These are phyloP conservation scores for Pseudoneurospora amorphoporcata DNA, from an alignment of 495 filamentous ascomycete species.

Conservation along the genomic window DNA sequence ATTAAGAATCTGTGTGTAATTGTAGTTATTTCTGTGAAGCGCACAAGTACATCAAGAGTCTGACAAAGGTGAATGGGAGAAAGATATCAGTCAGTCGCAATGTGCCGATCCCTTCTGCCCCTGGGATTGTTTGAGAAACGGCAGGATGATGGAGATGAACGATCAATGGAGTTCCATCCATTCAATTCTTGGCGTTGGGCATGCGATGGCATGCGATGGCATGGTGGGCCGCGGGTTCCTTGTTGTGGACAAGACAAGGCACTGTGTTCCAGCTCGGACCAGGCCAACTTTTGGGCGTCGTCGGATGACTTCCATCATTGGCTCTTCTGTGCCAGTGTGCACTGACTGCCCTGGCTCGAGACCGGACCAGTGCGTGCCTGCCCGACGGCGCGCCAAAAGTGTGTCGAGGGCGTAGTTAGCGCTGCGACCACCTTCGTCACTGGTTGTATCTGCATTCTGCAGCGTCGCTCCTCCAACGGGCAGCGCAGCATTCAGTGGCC, in stretches of 20 bases:
- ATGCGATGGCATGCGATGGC: not conserved
- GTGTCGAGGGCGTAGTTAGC: not conserved
- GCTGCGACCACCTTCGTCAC: not conserved
- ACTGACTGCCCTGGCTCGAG: not conserved
- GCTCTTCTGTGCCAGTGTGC: not conserved
- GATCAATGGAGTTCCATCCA: not conserved
- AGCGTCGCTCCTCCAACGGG: slow-evolving; percentile 17
- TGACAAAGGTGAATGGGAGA: not conserved
- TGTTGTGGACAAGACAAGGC: not conserved
- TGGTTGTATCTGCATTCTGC: slow-evolving; percentile 1
- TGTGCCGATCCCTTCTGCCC: not conserved
- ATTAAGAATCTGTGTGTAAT: not conserved
- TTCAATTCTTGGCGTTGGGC: not conserved
- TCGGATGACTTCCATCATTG: not conserved
- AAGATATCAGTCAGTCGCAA: not conserved
- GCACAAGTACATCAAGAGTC: not conserved
- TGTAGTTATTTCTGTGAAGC: not conserved
- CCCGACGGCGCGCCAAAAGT: slow-evolving; percentile 1
- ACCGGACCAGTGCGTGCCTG: slow-evolving; percentile 13
- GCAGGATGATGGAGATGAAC: not conserved
- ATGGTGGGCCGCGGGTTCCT: not conserved
- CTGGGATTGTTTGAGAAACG: not conserved
- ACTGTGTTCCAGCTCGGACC: not conserved
- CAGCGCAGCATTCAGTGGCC: slow-evolving; percentile 7
- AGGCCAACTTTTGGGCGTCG: not conserved